Evolutionary conservation across 495 filamentous ascomycete species (phyloP).

Genomic region (Neurospora sp.): DNA sequence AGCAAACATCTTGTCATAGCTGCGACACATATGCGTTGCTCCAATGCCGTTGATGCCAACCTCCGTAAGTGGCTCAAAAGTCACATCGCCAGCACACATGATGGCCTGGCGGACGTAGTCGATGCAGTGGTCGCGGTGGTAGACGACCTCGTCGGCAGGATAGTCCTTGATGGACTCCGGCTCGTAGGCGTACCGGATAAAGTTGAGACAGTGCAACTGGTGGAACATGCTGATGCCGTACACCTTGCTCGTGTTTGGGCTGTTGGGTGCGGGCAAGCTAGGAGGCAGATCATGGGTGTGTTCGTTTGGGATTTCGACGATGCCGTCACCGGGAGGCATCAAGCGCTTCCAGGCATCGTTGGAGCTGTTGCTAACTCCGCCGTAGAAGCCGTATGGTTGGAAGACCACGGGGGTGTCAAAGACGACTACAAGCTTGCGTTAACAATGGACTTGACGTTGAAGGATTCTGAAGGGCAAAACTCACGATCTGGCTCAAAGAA

Average conservation of each 20-base stretch:
- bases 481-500: constrained; percentile 4
- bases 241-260: neutral
- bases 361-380: neutral
- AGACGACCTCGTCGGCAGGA: neutral
- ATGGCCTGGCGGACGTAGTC: constrained; percentile 21
- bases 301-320: constrained; percentile 2
- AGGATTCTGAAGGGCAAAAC: neutral
- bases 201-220: neutral
- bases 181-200: constrained; percentile 3
- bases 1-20: constrained; percentile 1
- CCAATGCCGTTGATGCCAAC: constrained; percentile 1
- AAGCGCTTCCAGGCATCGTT: constrained; percentile 4
- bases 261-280: constrained; percentile 1
- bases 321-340: constrained; percentile 3
- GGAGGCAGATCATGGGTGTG: neutral
- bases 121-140: constrained; percentile 22
- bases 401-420: constrained; percentile 1
- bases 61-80: constrained; percentile 4
- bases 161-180: neutral
- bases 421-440: neutral
- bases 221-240: neutral
- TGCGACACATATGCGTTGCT: constrained; percentile 2
- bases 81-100: constrained; percentile 24
- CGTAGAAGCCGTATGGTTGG: constrained; percentile 1
- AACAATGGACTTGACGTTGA: neutral